Conservation (phyloP, 2,329 filamentous ascomycete species). For the Pseudogymnoascus sp. region DNA sequence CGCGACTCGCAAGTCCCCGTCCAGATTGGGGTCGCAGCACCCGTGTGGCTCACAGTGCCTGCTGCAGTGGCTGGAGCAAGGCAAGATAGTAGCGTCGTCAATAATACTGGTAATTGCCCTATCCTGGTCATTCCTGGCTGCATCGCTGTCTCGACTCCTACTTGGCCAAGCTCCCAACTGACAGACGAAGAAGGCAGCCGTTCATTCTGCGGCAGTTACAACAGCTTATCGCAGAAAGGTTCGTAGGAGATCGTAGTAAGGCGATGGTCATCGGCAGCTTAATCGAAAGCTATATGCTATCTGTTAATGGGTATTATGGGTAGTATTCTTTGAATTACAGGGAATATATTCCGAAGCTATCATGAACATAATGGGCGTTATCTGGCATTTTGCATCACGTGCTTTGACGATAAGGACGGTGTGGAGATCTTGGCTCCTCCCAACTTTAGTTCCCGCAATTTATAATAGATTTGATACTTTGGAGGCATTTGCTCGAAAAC, state of each 20-base stretch:
- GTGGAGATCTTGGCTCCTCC: neutral
- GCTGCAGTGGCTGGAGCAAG: neutral
- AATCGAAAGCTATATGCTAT: neutral
- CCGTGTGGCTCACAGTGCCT: neutral
- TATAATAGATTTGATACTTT: neutral
- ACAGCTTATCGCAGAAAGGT: neutral
- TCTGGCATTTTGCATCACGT: neutral
- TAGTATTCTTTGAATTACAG: neutral
- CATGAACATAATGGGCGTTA: neutral
- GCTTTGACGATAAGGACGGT: neutral
- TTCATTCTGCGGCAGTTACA: neutral
- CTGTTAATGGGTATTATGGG: neutral
- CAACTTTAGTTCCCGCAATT: neutral
- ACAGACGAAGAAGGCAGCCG: neutral
- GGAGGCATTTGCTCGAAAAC: neutral
- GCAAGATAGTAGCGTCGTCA: neutral
- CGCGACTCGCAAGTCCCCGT: conserved; percentile 42
- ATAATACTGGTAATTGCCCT: neutral
- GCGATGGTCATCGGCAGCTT: neutral
- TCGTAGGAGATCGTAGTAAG: neutral
- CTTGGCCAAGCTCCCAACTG: conserved; percentile 1
- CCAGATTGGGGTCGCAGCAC: neutral
- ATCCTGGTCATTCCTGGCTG: neutral
- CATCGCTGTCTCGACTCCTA: conserved; percentile 5
- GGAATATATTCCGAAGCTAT: neutral